Base-by-base conservation (phyloP, 768 basidiomycete species). In the Tylopilus cervinicoccineus region DNA sequence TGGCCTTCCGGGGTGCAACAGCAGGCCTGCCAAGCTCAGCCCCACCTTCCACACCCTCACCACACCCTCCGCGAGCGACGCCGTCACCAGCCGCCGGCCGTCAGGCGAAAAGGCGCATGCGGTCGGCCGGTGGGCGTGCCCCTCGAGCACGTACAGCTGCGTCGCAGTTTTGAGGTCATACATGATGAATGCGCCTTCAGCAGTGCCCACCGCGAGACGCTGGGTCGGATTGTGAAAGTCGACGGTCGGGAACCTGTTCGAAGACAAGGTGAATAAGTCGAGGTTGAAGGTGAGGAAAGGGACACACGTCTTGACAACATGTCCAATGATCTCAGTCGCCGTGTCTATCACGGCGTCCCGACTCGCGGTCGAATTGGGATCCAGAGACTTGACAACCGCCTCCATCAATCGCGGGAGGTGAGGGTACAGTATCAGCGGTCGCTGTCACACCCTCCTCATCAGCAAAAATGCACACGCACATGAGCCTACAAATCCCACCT, bases 41-140 rank as follows among this genome's bases (percentile, higher is more conserved):
- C 96, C 95, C 6, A 97, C 93, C 61, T 97, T 97, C 96, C 96
- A 99, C 13, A 95, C 90, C 12, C 92, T 76, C 6, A 93, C 86
- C 5, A 79, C 73, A 23, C 81, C 82, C 62, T 97, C 93, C 52
- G 88, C 88, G 22, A 98, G 72, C 0, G 88, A 95, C 9, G 91
- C 72, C 0, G 93, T 93, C 32, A 95, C 84, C 16, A 98, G 73
- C 17, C 96, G 76, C 17, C 93, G 74, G 0, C 96, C 96, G 59
- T 99, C 96, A 0, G 93, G 88, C 8, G 93, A 95, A 65, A 96
- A 98, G 49, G 85, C 89, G 53, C 90, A 86, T 0, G 91, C 92
- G 0, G 88, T 79, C 10, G 93, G 80, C 2, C 77, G 74, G 59
- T 85, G 84, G 62, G 82, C 83, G 71, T 97, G 94, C 0, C 91